A percentile compares a stretch with the other conserved stretches of the same genome.
These are phyloP conservation scores for Candida dubliniensis DNA, from an alignment of 1,139 yeast species.

Conservation along the genomic window DNA sequence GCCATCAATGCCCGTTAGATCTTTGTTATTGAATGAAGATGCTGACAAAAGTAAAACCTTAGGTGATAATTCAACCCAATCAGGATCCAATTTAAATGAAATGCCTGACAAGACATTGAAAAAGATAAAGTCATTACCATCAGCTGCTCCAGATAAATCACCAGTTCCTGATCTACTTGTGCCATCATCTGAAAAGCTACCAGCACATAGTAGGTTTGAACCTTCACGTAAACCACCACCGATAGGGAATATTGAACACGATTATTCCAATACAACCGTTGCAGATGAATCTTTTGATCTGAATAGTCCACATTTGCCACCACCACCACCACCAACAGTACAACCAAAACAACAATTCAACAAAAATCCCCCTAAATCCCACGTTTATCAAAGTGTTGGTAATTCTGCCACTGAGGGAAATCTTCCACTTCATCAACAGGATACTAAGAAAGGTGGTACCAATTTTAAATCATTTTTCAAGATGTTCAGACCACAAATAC, in stretches of 20 bases:
- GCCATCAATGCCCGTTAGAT: conserved; percentile 1
- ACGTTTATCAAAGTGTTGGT: no score
- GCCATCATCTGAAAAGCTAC: conserved; percentile 3
- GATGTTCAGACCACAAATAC: conserved; percentile 6
- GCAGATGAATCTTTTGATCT: neutral
- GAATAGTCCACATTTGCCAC: conserved; percentile 1
- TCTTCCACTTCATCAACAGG: neutral
- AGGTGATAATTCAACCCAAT: neutral
- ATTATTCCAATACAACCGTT: neutral
- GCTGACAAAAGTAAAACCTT: neutral
- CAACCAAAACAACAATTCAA: neutral
- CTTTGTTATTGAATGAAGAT: conserved; percentile 4
- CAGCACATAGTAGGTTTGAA: conserved; percentile 2
- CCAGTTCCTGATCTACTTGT: neutral
- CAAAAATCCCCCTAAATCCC: no score
- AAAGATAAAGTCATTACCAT: conserved; percentile 5
- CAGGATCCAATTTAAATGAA: neutral
- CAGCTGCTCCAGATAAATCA: conserved; percentile 2
- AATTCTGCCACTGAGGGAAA: no score
- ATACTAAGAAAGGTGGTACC: neutral
- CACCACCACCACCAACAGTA: conserved; percentile 2
- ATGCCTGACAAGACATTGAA: neutral
- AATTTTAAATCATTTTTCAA: conserved; percentile 13
- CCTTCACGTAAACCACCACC: conserved; percentile 4
- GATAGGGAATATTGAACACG: neutral